Conservation (phyloP, 768 basidiomycete species). For the Russula olivacea region DNA sequence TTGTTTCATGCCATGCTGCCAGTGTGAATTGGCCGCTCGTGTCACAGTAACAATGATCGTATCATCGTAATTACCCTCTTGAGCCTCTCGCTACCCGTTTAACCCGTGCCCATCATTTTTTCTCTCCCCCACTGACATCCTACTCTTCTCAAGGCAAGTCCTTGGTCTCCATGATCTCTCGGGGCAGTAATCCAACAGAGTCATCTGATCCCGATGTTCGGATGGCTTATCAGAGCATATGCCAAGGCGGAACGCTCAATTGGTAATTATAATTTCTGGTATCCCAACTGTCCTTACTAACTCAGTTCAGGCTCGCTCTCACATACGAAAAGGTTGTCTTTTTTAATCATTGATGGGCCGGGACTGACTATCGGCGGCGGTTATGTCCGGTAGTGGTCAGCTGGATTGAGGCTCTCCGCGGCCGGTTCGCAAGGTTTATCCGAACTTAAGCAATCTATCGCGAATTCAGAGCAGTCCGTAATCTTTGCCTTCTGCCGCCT, state of each 20-base stretch:
- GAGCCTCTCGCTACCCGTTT: background rate
- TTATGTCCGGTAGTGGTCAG: constrained; percentile 17
- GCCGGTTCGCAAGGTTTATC: constrained; percentile 22
- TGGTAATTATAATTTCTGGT: constrained; percentile 3
- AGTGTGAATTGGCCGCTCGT: background rate
- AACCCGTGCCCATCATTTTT: background rate
- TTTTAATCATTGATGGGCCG: background rate
- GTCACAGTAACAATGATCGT: background rate
- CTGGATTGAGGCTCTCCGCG: constrained; percentile 17
- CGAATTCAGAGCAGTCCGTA: constrained; percentile 14
- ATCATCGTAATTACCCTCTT: background rate
- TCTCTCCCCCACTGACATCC: background rate
- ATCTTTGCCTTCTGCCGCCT: constrained; percentile 18
- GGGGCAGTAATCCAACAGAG: background rate
- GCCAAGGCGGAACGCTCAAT: constrained; percentile 18
- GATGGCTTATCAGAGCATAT: constrained; percentile 18
- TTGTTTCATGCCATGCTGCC: background rate
- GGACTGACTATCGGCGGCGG: background rate
- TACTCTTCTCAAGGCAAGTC: background rate
- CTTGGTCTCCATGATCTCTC: constrained; percentile 16
- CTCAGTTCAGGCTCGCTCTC: constrained; percentile 14
- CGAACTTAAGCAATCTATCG: constrained; percentile 15
- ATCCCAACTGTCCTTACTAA: background rate
- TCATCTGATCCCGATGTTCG: constrained; percentile 17
- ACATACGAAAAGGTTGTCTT: constrained; percentile 20